A percentile compares a stretch with the other conserved stretches of the same genome.
Evolutionary conservation across 2,329 filamentous ascomycete genomes (phyloP).

Genomic region (Nakataea oryzae): DNA sequence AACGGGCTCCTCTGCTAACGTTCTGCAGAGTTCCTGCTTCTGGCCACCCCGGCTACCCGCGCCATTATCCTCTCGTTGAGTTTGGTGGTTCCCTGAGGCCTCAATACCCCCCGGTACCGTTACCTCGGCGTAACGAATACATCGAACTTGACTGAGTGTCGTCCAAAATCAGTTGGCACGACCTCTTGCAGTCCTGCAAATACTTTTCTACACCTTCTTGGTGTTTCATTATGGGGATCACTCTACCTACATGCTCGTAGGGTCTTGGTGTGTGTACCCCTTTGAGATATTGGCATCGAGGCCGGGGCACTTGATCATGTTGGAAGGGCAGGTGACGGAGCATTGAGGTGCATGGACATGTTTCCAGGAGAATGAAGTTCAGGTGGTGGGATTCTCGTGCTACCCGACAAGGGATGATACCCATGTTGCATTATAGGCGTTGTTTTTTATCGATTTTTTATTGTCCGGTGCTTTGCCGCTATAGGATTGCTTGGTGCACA

Average conservation of each 20-base stretch:
- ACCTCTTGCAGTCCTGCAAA: not conserved
- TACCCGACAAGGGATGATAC: not conserved
- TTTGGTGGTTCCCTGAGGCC: not conserved
- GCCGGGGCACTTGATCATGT: not conserved
- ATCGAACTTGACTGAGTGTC: not conserved
- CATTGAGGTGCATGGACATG: not conserved
- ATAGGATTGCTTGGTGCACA: not conserved
- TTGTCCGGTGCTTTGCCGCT: not conserved
- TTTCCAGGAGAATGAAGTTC: not conserved
- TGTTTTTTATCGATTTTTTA: not conserved
- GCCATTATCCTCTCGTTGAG: not conserved
- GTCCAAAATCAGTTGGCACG: not conserved
- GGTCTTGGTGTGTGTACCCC: not conserved
- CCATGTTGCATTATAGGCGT: conserved; percentile 1
- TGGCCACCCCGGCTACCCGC: not conserved
- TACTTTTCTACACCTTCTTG: not conserved
- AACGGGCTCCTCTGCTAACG: not conserved
- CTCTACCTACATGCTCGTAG: not conserved
- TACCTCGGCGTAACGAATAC: not conserved
- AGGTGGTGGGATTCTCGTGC: not conserved
- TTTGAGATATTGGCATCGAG: not conserved
- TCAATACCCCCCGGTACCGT: not conserved
- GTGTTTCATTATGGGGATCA: not conserved
- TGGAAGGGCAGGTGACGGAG: not conserved
- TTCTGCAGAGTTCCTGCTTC: not conserved